Base-by-base conservation (phyloP, 2,329 filamentous ascomycete genomes). In the Colletotrichum orchidophilum region DNA sequence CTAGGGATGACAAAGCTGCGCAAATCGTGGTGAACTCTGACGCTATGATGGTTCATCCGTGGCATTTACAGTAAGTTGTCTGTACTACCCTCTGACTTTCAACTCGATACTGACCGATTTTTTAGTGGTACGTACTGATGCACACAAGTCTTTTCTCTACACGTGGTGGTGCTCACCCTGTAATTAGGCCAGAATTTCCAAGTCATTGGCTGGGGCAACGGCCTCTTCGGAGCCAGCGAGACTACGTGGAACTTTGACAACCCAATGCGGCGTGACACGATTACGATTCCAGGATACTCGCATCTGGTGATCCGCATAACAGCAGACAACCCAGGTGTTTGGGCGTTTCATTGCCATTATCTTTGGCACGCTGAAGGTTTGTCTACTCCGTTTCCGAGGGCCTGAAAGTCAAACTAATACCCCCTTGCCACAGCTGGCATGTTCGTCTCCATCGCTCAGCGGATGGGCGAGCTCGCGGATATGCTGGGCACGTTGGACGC, bases 301-400 rank as follows among this genome's bases (percentile, higher is more conserved):
- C 90, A 87, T 86, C 80, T 85, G 1, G 75, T 88, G 9, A 77
- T 91, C 7, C 81, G 88, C 63, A 84, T 90, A 11, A 80, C 87
- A 1, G 83, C 88, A 0, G 87, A 90, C 72, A 90, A 90, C 74
- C 85, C 88, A 0, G 88, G 88, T 1, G 74, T 88, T 0, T 90
- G 88, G 88, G 83, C 86, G 0, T 84, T 90, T 35, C 88, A 90
- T 75, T 90, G 88, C 73, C 88, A 90, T 73, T 85, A 89, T 66
- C 81, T 83, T 0, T 91, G 88, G 88, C 88, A 91, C 75, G 82
- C 84, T 0, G 87, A 89, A 61, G 70, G 70, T 66, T 12, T 1
- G 66, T 70, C n/a, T 15, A 2, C 24, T 24, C 26, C 13, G 27
- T 33, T 27, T 21, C 4, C n/a, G 29, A 26, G 2, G 4, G 21